Base-by-base conservation (phyloP, 2,329 filamentous ascomycete genomes). In the Apiospora hydei region DNA sequence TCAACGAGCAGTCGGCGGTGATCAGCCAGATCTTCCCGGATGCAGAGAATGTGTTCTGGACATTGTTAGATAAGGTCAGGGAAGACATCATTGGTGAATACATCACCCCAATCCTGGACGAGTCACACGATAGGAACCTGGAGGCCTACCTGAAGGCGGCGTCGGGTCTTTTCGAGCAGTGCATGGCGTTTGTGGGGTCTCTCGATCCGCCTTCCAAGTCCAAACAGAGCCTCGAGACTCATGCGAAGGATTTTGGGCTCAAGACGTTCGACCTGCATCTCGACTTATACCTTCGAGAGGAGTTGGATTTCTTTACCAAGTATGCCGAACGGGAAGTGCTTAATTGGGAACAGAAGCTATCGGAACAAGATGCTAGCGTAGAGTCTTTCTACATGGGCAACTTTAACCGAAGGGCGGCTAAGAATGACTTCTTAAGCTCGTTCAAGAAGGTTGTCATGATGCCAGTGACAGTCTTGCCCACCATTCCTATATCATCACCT, bases 401-500 rank as follows among this genome's bases (percentile, higher is more conserved):
- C 80, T 91, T 98, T 79, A 98, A 96, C 80, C 90, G 96, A 38
- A 95, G 97, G 80, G 96, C 95, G 0, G 96, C 97, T 75, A 99
- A 99, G 84, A 94, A 95, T 76, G 96, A 99, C 80, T 99, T 99
- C 78, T 81, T 99, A 73, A 96, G 92, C 66, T 98, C 95, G 0
- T 99, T 99, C 86, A 98, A 95, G 80, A 98, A 98, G 82, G 96
- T 99, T 11, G 94, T 99, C 75, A 98, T 99, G 95, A 97, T 98
- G 91, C 96, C 96, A 2, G 96, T 99, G 68, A 97, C 94, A 70
- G 96, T 95, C 11, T 85, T 98, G 4, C 94, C 94, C 1, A 91
- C 89, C 67, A 89, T 94, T 74, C 82, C 89, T 7, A 84, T 89
- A 69, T 85, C 86, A 11, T 89, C 85, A n/a, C 87, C 87, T 71